These are phyloP conservation scores for Hamigera avellanea DNA, from an alignment of 495 filamentous ascomycete genomes.

Conservation along the genomic window DNA sequence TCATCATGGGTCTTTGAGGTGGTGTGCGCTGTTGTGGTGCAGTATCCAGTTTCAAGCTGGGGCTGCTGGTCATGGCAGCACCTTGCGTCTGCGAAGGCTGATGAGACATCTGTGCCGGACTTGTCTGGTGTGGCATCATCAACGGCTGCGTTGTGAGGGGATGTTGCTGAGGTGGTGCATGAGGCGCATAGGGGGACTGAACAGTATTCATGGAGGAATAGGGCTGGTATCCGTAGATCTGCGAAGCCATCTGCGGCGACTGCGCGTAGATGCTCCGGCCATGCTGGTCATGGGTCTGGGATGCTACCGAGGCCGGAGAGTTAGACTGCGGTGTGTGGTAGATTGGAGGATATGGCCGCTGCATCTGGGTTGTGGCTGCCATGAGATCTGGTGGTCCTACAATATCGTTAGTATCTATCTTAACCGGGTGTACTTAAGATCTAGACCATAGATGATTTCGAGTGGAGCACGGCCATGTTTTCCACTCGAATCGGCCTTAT, in stretches of 20 bases:
- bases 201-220: conserved; percentile 65
- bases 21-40: conserved; percentile 34
- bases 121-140: conserved; percentile 59
- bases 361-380: conserved; percentile 78
- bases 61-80: conserved; percentile 23
- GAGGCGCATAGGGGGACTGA: conserved; percentile 64
- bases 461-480: too few species aligned
- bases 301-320: conserved; percentile 91
- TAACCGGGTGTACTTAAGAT: conserved; percentile 2
- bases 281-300: conserved; percentile 82
- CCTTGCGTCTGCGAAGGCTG: conserved; percentile 35
- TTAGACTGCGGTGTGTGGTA: conserved; percentile 95
- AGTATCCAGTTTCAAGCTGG: conserved; percentile 22
- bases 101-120: conserved; percentile 44
- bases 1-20: conserved; percentile 26
- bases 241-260: conserved; percentile 62
- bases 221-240: conserved; percentile 64
- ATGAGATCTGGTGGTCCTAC: conserved; percentile 82
- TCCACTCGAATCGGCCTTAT: too few species aligned
- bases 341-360: conserved; percentile 75
- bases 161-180: conserved; percentile 57
- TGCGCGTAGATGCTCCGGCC: conserved; percentile 69
- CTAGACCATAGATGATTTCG: neutral
- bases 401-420: conserved; percentile 7
- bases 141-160: conserved; percentile 50